Percentiles rank a stretch among this genome's conserved stretches.
phyloP scores from a whole-genome alignment of 2,329 filamentous ascomycete genomes.

The Penicillium griseofulvum region DNA sequence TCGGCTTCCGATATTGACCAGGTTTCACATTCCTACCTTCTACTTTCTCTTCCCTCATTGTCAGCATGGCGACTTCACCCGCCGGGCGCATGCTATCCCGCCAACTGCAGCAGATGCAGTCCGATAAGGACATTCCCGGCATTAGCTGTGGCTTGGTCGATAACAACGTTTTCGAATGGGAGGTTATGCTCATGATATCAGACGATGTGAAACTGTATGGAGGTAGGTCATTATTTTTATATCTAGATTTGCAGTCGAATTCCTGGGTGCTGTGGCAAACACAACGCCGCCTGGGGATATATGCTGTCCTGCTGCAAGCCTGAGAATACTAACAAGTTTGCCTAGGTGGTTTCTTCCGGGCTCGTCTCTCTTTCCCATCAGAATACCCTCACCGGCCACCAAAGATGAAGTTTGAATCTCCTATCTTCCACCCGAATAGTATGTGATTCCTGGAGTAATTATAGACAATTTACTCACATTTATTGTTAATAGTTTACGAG shows the following conservation, averaged over 20 bases:
- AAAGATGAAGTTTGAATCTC: slow-evolving; percentile 78
- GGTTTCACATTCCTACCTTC: not conserved
- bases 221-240: slow-evolving; percentile 55
- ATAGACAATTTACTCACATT: not conserved
- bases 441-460: slow-evolving; percentile 27
- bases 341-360: slow-evolving; percentile 86
- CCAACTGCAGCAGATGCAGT: slow-evolving; percentile 93
- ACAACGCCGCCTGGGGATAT: not conserved
- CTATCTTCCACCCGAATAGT: slow-evolving; percentile 92
- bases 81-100: slow-evolving; percentile 66
- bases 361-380: slow-evolving; percentile 75
- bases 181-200: slow-evolving; percentile 97
- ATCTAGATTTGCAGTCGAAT: not conserved
- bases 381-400: slow-evolving; percentile 88
- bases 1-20: not conserved
- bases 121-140: slow-evolving; percentile 83
- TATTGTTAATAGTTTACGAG: slow-evolving; percentile 63
- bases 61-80: slow-evolving; percentile 44
- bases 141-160: slow-evolving; percentile 88
- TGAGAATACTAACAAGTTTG: not conserved
- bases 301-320: not conserved
- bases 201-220: slow-evolving; percentile 93
- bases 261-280: not conserved
- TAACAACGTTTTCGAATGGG: slow-evolving; percentile 93
- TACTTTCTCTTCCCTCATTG: not conserved